These are phyloP conservation scores for Martiniozyma asiatica DNA, from an alignment of 1,139 yeast species.

Conservation along the genomic window DNA sequence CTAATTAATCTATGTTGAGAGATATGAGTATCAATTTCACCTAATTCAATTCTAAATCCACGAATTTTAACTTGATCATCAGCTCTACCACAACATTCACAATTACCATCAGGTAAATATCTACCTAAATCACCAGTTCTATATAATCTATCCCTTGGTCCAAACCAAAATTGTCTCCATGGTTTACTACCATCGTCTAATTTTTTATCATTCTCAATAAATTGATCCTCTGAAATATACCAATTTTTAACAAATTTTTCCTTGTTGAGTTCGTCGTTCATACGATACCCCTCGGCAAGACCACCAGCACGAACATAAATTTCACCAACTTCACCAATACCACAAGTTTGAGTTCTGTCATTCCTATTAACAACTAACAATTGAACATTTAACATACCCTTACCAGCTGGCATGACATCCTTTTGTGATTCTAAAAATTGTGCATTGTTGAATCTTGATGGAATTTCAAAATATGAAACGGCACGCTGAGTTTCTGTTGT, in stretches of 20 bases:
- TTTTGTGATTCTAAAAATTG: conserved; percentile 71
- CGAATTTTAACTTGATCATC: conserved; percentile 98
- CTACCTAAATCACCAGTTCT: conserved; percentile 97
- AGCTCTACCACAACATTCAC: conserved; percentile 97
- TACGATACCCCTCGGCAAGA: conserved; percentile 89
- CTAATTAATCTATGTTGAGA: conserved; percentile 87
- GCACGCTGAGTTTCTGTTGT: conserved; percentile 98
- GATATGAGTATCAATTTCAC: conserved; percentile 94
- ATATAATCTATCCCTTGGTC: conserved; percentile 90
- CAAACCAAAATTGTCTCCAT: conserved; percentile 80
- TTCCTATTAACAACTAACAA: conserved; percentile 84
- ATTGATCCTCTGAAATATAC: conserved; percentile 56
- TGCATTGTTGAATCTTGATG: conserved; percentile 58
- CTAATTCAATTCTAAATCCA: conserved; percentile 96
- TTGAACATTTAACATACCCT: conserved; percentile 94
- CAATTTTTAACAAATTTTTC: conserved; percentile 84
- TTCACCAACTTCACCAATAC: conserved; percentile 98
- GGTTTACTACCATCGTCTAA: conserved; percentile 32
- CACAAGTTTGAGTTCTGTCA: conserved; percentile 82
- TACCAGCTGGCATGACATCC: conserved; percentile 97
- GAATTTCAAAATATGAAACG: conserved; percentile 85
- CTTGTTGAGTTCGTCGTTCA: conserved; percentile 77
- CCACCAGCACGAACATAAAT: conserved; percentile 98
- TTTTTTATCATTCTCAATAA: conserved; percentile 44
- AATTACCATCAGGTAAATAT: conserved; percentile 91